Evolutionary conservation across 768 basidiomycete genomes (phyloP), one percentile per base, ranked within the genome.

Genomic region (Jaapia argillacea): DNA sequence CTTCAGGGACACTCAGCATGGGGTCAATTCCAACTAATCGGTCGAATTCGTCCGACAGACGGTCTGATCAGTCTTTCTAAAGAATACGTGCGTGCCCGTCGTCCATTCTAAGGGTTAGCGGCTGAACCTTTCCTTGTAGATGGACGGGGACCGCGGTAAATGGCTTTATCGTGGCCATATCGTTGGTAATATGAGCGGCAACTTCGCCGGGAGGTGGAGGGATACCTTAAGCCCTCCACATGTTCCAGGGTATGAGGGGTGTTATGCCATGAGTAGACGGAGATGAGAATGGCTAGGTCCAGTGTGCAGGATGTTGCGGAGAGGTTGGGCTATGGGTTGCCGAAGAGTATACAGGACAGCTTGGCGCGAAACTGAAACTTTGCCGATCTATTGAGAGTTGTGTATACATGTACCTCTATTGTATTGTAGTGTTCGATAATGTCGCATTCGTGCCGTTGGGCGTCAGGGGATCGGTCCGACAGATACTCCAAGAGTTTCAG

Each of bases 161-260:
- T 92, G 89, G 89, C 62, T 90, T 20, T 92, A 92, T 59, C 73
- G 88, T 39, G 87, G 87, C 7, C 90, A 86, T 59, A 66, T 90
- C 40, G 72, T 88, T 27, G 85, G 85, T 5, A 73, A 77, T 45
- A 59, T 62, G 14, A 68, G 83, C 47, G 83, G 85, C 6, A 79
- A 80, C 54, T 59, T 90, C 26, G 78, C 85, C 14, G 90, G 91
- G 25, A 70, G 90, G 37, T 94, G 90, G 90, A 69, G 90, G 48
- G 91, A 94, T 54, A 85, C 84, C 3, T 58, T 86, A 36, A 89
- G 78, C 40, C 76, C 79, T 0, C 58, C 70, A 6, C 62, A 73
- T 24, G 64, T 71, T 23, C 62, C 68, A 22, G 89, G 89, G 4
- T 91, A 94, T 55, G 91, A 94, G 64, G 91, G 89, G 3, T 85